These are phyloP conservation scores for Capsicum pubescens DNA, from an alignment of 257 asterid genomes.

Conservation along the genomic window DNA sequence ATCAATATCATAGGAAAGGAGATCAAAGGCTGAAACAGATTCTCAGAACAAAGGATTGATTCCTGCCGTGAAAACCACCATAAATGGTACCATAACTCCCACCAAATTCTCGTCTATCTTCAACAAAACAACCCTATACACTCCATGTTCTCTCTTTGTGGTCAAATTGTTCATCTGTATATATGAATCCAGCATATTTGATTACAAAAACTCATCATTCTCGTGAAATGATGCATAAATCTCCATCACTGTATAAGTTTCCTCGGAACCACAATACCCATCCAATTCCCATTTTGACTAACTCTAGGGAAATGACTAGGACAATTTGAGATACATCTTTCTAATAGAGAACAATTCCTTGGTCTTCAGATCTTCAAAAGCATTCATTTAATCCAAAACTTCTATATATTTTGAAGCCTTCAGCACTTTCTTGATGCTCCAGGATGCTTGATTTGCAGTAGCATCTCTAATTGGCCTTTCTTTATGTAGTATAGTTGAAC, in stretches of 20 bases:
- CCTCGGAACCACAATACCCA: conserved; percentile 56
- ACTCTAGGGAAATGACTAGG: no score
- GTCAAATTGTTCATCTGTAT: conserved; percentile 43
- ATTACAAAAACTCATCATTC: conserved; percentile 85
- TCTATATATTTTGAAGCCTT: no score
- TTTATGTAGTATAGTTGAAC: no score
- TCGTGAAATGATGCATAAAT: conserved; percentile 76
- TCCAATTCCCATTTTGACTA: conserved; percentile 45
- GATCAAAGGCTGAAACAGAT: conserved; percentile 81
- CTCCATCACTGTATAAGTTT: conserved; percentile 76
- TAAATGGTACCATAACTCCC: conserved; percentile 80
- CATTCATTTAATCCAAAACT: no score
- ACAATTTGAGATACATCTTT: no score
- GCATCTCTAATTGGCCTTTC: no score
- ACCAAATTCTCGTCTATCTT: conserved; percentile 60
- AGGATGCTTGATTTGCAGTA: no score
- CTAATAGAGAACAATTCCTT: no score
- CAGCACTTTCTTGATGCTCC: no score
- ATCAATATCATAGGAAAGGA: conserved; percentile 79
- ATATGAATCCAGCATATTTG: conserved; percentile 78
- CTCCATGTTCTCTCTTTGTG: conserved; percentile 62
- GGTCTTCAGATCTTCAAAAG: no score
- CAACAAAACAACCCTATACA: conserved; percentile 69
- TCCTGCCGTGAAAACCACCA: conserved; percentile 77
- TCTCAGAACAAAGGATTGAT: conserved; percentile 83